Base-by-base conservation (phyloP, 371 early-diverging fungal species). In the Zancudomyces culisetae region DNA sequence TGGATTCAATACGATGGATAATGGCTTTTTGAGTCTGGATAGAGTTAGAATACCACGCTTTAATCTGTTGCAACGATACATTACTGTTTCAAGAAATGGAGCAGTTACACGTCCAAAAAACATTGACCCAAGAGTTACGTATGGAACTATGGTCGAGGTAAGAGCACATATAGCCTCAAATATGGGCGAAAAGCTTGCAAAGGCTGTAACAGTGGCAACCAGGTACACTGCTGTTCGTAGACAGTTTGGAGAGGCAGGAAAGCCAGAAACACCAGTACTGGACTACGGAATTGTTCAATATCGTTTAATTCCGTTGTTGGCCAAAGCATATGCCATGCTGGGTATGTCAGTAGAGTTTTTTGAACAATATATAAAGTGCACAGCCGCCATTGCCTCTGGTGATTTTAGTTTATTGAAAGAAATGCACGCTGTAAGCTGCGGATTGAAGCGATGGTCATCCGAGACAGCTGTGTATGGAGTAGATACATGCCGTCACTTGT, bases 371-470 rank as follows among this genome's bases (percentile, higher is more conserved):
- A 50, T 73, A 24, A 58, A 72, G 27, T 69, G 75, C 50, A 72
- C 80, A 57, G 60, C 55, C 6, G 73, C 69, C n/a, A 74, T 85
- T 52, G 51, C 59, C 26, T 42, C 20, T 4, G 64, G 60, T 24
- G 68, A 75, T 57, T 59, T 72, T 50, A 54, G 51, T 41, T 52
- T 59, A 46, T 64, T 88, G 45, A 80, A 83, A 53, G 88, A 86
- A 61, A 74, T 89, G 0, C 91, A 90, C 61, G 87, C 85, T 27
- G 78, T 79, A 51, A 79, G 81, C 0, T 83, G 87, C 0, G 86
- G 85, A 12, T 73, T 91, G 49, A 91, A 91, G 71, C 73, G 79
- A 29, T 75, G 82, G 67, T 75, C 76, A 21, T 85, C 87, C 0
- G 81, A 79, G 22, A 69, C 80, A 57, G 79, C 75, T n/a, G 61